Evolutionary conservation across 768 basidiomycete genomes (phyloP), one percentile per base, ranked within the genome.

Genomic region (Saitozyma podzolica): DNA sequence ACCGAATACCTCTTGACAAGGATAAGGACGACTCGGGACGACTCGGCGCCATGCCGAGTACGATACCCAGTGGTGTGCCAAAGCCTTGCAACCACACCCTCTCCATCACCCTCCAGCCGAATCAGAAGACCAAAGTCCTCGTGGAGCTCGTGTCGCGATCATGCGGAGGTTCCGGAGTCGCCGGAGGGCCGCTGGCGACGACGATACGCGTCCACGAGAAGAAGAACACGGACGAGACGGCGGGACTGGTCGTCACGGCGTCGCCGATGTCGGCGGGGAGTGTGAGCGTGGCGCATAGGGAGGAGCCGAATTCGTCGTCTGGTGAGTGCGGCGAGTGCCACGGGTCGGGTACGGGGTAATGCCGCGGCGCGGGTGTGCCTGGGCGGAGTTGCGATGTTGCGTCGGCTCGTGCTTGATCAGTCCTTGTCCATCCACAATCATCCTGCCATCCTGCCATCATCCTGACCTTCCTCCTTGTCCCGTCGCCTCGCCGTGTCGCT

Each of bases 141-240:
- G 69, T 76, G 13, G 58, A 66, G 47, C 65, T 75, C n/a, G n/a
- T 71, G 17, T 40, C 60, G 16, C 37, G 54, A 17, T 49, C 40
- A 39, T 8, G 1, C 40, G 29, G 40, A 14, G 13, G 8, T 5
- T 8, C 9, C 40, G 29, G 40, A 14, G 13, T 14, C 29, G 29
- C 29, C 50, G 37, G 37, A n/a, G 19, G 9, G 57, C 48, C 58
- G 49, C 59, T 62, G 19, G 9, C 37, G 50, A 56, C 63, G 40
- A 60, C 29, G 16, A 64, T 76, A 61, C 66, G 58, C 14, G 62
- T 76, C 19, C 67, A 72, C 49, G 74, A 76, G 54, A 60, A 66
- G 63, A 71, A 71, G 54, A 76, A 76, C 50, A 73, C 68, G 49
- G 74, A 76, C 56, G 74, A 76, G 56, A 67, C 60, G 39, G 20